Conservation (phyloP, 2,329 filamentous ascomycete species). For the Sporothrix brasiliensis region DNA sequence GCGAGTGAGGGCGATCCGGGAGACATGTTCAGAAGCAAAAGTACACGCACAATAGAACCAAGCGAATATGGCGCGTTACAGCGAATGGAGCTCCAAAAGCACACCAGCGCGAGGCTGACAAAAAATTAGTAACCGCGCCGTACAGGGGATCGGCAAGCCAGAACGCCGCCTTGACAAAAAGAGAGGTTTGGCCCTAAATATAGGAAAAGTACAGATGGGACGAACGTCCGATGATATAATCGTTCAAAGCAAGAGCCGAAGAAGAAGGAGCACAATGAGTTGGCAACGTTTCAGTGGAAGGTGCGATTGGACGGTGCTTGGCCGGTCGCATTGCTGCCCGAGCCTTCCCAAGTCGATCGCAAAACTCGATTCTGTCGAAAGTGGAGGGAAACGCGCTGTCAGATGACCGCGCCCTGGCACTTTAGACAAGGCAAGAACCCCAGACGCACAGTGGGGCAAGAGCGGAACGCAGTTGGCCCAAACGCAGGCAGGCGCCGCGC, state of each 20-base stretch:
- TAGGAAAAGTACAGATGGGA: neutral
- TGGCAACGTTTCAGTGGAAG: slow-evolving; percentile 19
- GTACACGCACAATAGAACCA: neutral
- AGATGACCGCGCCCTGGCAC: slow-evolving; percentile 21
- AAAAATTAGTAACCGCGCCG: no score
- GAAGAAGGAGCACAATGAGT: neutral
- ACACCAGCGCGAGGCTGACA: neutral
- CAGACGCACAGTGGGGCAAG: slow-evolving; percentile 8
- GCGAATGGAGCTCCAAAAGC: neutral
- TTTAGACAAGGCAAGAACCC: slow-evolving; percentile 22
- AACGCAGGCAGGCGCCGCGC: neutral
- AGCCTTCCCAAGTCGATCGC: slow-evolving; percentile 15
- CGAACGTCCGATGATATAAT: neutral
- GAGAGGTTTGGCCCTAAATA: neutral
- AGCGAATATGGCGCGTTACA: neutral
- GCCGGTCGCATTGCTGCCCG: slow-evolving; percentile 28
- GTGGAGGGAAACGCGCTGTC: slow-evolving; percentile 17
- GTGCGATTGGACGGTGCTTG: slow-evolving; percentile 2
- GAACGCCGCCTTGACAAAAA: neutral
- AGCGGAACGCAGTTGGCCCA: neutral
- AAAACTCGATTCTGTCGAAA: neutral
- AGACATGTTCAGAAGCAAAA: slow-evolving; percentile 21
- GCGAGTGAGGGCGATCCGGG: slow-evolving; percentile 27
- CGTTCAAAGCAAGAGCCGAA: neutral
- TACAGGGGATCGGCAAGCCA: no score